Conservation (phyloP, 2,329 filamentous ascomycete genomes). For the Diaporthe sp. region DNA sequence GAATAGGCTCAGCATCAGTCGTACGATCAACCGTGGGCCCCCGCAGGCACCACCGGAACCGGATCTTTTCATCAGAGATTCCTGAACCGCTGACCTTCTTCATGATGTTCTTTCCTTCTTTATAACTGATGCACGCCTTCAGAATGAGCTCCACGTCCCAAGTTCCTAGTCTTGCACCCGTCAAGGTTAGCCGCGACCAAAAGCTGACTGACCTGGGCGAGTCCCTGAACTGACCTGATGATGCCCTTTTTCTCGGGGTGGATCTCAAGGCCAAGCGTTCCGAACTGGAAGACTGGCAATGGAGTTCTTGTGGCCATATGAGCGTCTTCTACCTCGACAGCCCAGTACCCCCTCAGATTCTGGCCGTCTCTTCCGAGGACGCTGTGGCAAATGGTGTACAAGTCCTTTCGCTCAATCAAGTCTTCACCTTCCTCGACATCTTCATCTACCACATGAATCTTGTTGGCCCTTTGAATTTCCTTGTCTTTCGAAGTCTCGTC, state of each 20-base stretch:
- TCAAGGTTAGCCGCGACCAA: neutral
- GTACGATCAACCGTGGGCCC: neutral
- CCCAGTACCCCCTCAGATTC: neutral
- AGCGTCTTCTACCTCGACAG: neutral
- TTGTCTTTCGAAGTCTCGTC: neutral
- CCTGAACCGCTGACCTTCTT: neutral
- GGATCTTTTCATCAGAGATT: neutral
- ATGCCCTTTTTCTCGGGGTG: neutral
- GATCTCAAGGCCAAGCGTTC: slow-evolving; percentile 11
- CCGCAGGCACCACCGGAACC: slow-evolving; percentile 14
- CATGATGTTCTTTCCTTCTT: neutral
- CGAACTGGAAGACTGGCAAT: slow-evolving; percentile 5
- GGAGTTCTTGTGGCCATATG: neutral
- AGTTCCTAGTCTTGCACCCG: neutral
- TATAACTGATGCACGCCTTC: neutral
- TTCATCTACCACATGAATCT: neutral
- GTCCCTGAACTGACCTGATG: neutral
- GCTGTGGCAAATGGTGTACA: neutral
- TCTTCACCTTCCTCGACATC: neutral
- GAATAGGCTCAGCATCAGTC: neutral
- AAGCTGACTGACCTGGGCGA: neutral
- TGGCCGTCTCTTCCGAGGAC: neutral
- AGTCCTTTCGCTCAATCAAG: slow-evolving; percentile 16
- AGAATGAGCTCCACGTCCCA: slow-evolving; percentile 2
- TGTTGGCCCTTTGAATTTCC: neutral